phyloP scores from a whole-genome alignment of 108 stramenopile genomes.

The Cyclostephanos tholiformis region DNA sequence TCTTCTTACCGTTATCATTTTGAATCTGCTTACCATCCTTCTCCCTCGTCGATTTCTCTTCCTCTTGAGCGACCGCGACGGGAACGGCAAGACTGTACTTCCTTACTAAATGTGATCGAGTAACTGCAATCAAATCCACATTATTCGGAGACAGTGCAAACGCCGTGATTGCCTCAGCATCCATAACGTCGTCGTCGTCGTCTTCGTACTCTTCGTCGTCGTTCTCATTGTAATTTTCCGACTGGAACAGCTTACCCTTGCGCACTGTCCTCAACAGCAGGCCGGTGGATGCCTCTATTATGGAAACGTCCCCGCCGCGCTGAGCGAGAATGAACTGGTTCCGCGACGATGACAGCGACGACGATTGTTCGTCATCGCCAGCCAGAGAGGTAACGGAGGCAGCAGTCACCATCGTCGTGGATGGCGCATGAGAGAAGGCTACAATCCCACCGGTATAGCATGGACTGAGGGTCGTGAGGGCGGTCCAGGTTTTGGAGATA shows the following conservation, averaged over 20 bases:
- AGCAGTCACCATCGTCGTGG: background rate
- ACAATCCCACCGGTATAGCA: constrained; percentile 85
- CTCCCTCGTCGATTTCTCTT: constrained; percentile 7
- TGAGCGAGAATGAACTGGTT: constrained; percentile 67
- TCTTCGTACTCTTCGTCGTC: constrained; percentile 47
- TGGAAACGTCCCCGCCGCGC: constrained; percentile 75
- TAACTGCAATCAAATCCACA: constrained; percentile 66
- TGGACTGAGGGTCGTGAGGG: constrained; percentile 66
- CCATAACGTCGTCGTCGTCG: constrained; percentile 71
- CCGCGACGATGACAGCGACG: constrained; percentile 4
- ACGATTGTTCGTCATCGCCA: background rate
- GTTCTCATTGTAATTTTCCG: constrained; percentile 33
- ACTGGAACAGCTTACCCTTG: constrained; percentile 28
- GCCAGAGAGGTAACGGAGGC: constrained; percentile 9
- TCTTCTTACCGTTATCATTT: background rate
- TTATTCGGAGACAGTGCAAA: constrained; percentile 70
- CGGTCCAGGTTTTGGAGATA: constrained; percentile 87
- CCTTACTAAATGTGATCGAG: constrained; percentile 64
- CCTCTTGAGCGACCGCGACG: constrained; percentile 9
- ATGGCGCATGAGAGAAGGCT: constrained; percentile 42
- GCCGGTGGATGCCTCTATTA: constrained; percentile 74
- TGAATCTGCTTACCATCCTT: background rate
- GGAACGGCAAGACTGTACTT: constrained; percentile 60
- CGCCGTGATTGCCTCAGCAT: constrained; percentile 79
- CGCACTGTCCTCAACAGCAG: constrained; percentile 54